Percentiles rank a stretch among this genome's conserved stretches.
Evolutionary conservation across 2,329 filamentous ascomycete species (phyloP).

Genomic region (Sphaerulina musiva): DNA sequence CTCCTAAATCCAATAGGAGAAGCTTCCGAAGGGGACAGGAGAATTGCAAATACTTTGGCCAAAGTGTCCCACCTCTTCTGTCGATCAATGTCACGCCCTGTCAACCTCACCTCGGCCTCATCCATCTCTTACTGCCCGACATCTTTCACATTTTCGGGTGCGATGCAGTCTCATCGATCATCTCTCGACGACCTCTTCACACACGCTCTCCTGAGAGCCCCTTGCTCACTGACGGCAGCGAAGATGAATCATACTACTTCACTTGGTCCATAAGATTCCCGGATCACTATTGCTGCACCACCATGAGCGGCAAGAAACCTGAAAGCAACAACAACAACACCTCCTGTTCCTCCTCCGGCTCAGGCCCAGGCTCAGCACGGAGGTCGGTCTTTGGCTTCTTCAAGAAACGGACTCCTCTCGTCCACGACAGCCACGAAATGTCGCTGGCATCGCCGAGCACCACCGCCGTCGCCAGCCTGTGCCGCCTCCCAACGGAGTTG

Average conservation of each 20-base stretch:
- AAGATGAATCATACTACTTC: not conserved
- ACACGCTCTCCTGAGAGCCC: not conserved
- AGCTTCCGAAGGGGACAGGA: not conserved
- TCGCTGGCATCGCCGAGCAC: not conserved
- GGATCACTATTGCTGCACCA: not conserved
- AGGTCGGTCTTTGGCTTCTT: not conserved
- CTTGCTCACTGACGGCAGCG: not conserved
- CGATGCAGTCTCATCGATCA: too few relatives aligned
- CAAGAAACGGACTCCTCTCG: not conserved
- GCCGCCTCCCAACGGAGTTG: conserved; percentile 7
- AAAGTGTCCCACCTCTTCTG: not conserved
- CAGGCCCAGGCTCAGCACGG: not conserved
- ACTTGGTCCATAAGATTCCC: not conserved
- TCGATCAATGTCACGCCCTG: not conserved
- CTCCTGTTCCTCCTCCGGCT: too few relatives aligned
- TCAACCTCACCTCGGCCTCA: too few relatives aligned
- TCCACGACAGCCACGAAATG: not conserved
- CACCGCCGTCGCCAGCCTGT: not conserved
- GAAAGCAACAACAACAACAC: not conserved
- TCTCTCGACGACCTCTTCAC: too few relatives aligned
- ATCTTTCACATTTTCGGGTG: too few relatives aligned
- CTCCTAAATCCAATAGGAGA: too few relatives aligned
- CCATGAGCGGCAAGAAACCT: not conserved
- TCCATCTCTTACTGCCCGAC: too few relatives aligned
- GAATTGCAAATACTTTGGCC: not conserved